Evolutionary conservation across 768 basidiomycete species (phyloP).

Genomic region (Botryobasidium botryosum): DNA sequence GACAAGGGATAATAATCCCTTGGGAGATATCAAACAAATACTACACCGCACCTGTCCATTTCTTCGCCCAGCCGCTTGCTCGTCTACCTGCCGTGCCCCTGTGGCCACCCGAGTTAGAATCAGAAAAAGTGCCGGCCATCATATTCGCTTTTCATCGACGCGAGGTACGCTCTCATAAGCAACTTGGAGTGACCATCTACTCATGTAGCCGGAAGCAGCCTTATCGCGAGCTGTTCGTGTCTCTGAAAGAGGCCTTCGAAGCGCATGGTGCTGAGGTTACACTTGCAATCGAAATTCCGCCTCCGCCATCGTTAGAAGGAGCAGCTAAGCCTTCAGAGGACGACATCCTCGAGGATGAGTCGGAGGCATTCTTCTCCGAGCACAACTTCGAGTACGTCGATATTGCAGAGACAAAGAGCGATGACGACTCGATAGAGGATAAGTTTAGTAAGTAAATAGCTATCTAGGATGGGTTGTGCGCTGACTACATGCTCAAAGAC

Average conservation of each 20-base stretch:
- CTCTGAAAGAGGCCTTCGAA: conserved; percentile 21
- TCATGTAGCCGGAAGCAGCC: conserved; percentile 23
- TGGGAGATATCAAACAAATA: conserved; percentile 73
- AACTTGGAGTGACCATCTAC: conserved; percentile 1
- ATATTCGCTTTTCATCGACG: conserved; percentile 54
- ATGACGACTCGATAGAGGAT: conserved; percentile 1
- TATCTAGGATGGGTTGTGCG: conserved; percentile 12
- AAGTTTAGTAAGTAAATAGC: neutral
- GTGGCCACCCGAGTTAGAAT: conserved; percentile 28
- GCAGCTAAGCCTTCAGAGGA: no score
- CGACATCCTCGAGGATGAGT: conserved; percentile 26
- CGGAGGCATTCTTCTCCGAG: conserved; percentile 39
- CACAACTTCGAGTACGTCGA: conserved; percentile 69
- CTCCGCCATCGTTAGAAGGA: conserved; percentile 13
- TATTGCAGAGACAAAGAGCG: conserved; percentile 18
- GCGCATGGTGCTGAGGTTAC: conserved; percentile 48
- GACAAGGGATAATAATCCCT: conserved; percentile 29
- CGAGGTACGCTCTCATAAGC: conserved; percentile 30
- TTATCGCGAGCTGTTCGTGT: conserved; percentile 36
- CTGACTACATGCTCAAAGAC: conserved; percentile 1
- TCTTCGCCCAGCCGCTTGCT: conserved; percentile 17
- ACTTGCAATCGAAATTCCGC: conserved; percentile 43
- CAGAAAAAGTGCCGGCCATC: conserved; percentile 44
- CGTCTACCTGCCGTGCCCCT: conserved; percentile 15
- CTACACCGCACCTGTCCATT: conserved; percentile 62